A percentile compares a stretch with the other conserved stretches of the same genome.
phyloP scores from a whole-genome alignment of 495 filamentous ascomycete genomes.

The Oidiodendron maius region DNA sequence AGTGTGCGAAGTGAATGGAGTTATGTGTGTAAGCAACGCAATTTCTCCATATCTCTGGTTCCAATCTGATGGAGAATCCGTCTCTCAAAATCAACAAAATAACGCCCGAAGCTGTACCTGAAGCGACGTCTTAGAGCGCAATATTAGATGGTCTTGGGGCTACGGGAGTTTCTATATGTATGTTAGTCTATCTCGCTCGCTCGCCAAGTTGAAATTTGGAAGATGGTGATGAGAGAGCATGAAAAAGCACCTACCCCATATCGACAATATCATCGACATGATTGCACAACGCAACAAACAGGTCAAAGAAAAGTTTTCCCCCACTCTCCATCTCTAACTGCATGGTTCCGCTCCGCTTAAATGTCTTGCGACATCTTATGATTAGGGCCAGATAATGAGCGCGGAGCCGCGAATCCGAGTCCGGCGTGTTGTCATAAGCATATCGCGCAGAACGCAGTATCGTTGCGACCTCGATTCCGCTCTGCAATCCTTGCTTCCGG shows the following conservation, averaged over 20 bases:
- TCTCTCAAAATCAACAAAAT: constrained; percentile 22
- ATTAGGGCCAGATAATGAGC: constrained; percentile 92
- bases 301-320: constrained; percentile 83
- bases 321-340: constrained; percentile 89
- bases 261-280: constrained; percentile 62
- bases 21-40: constrained; percentile 14
- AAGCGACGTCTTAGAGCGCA: constrained; percentile 2
- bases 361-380: constrained; percentile 75
- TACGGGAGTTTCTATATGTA: constrained; percentile 18
- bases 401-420: constrained; percentile 79
- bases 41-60: constrained; percentile 20
- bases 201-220: neutral
- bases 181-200: too few species aligned
- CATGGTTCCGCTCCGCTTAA: constrained; percentile 95
- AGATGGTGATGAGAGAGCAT: neutral
- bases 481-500: constrained; percentile 70
- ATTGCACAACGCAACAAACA: constrained; percentile 90
- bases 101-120: constrained; percentile 20
- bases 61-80: constrained; percentile 24
- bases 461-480: constrained; percentile 73
- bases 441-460: constrained; percentile 80
- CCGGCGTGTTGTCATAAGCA: constrained; percentile 83
- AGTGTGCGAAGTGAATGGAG: constrained; percentile 5
- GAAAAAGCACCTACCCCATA: constrained; percentile 18
- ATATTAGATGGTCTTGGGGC: constrained; percentile 26